Percentiles rank a stretch among this genome's conserved stretches.
These are phyloP conservation scores for Sporothrix variecibatus DNA, from an alignment of 2,329 filamentous ascomycete species.

Conservation along the genomic window DNA sequence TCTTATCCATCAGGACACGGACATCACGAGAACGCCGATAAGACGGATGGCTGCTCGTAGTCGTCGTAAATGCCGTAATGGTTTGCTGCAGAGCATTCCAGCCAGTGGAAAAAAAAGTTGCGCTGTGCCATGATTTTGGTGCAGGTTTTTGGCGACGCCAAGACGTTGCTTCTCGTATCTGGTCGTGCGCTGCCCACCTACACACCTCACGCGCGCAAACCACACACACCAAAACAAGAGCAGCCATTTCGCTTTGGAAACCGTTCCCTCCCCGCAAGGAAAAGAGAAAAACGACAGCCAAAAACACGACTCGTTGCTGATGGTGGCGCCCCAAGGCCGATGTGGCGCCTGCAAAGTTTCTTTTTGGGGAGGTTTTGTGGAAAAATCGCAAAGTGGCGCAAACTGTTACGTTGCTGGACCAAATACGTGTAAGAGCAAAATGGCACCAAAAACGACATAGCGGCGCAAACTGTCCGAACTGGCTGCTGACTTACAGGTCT, in stretches of 20 bases:
- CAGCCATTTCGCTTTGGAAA: not conserved
- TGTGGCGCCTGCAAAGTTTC: not conserved
- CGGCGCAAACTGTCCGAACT: not conserved
- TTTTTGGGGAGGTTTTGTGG: not conserved
- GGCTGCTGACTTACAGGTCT: not conserved
- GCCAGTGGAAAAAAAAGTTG: not conserved
- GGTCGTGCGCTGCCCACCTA: not conserved
- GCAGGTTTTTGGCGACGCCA: not conserved
- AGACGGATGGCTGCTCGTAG: not conserved
- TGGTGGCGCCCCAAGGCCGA: not conserved
- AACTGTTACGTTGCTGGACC: not conserved
- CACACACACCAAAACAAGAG: not conserved
- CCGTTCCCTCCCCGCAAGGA: not conserved
- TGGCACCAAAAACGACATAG: not conserved
- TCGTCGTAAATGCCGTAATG: not conserved
- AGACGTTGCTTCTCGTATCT: not conserved
- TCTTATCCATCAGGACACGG: not conserved
- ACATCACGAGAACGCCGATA: not conserved
- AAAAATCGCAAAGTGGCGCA: not conserved
- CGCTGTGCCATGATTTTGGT: not conserved
- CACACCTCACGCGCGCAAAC: not conserved
- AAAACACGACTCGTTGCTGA: not conserved
- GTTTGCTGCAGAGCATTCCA: not conserved
- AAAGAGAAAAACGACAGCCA: not conserved
- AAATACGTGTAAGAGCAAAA: not conserved